Conservation (phyloP, 345 rosid species). For the Populus pruinosa region DNA sequence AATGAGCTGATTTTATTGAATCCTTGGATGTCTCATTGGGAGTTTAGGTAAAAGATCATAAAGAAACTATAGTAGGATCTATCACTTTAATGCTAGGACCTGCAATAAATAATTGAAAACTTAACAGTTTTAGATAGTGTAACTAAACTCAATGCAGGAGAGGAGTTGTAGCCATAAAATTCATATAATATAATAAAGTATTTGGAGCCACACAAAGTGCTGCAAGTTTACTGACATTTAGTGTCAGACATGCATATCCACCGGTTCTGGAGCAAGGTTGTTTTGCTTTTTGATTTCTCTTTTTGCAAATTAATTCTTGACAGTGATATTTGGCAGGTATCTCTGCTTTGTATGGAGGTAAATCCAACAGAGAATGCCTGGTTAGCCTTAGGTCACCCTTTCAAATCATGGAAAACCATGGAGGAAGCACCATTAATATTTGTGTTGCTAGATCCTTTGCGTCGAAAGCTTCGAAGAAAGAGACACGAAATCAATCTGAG, state of each 20-base stretch:
- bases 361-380: slow-evolving; percentile 15
- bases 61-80: not conserved
- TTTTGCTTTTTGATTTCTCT: not conserved
- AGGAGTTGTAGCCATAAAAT: not conserved
- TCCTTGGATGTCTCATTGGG: not conserved
- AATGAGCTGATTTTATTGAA: not conserved
- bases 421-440: slow-evolving; percentile 20
- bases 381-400: slow-evolving; percentile 21
- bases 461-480: slow-evolving; percentile 54
- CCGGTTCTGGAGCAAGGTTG: not conserved
- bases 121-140: not conserved
- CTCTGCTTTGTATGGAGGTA: slow-evolving; percentile 18
- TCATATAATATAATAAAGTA: not conserved
- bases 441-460: slow-evolving; percentile 60
- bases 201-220: not conserved
- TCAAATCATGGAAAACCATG: slow-evolving; percentile 24
- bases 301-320: slow-evolving; percentile 12
- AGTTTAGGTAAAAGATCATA: not conserved
- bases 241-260: not conserved
- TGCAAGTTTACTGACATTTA: not conserved
- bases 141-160: not conserved
- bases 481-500: slow-evolving; percentile 47
- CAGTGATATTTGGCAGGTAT: slow-evolving; percentile 42
- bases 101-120: not conserved
- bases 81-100: not conserved